Conservation (phyloP, 164 flowering plant genomes). For the Umbilicus rupestris region DNA sequence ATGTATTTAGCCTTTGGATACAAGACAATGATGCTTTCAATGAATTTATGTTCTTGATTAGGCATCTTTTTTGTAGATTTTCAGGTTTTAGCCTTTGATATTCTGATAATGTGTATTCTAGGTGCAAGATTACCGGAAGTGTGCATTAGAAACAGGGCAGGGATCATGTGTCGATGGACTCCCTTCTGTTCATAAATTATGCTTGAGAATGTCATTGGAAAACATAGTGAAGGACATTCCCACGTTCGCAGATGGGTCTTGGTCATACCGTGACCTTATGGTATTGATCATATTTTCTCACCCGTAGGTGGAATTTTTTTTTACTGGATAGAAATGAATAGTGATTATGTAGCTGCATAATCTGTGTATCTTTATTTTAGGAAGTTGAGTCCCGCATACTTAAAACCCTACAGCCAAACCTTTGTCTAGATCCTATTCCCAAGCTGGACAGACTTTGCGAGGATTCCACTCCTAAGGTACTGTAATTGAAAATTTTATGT, state of each 20-base stretch:
- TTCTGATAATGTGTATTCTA: slow-evolving; percentile 19
- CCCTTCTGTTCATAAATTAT: slow-evolving; percentile 48
- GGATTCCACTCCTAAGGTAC: slow-evolving; percentile 55
- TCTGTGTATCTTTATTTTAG: slow-evolving; percentile 21
- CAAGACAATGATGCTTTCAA: no score
- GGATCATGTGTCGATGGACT: slow-evolving; percentile 19
- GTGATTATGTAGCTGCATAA: not conserved
- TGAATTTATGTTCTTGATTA: no score
- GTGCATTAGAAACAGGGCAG: slow-evolving; percentile 34
- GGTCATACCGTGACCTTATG: slow-evolving; percentile 96
- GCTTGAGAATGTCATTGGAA: slow-evolving; percentile 80
- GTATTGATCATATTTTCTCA: slow-evolving; percentile 28
- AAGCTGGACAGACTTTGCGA: slow-evolving; percentile 61
- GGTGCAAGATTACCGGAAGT: slow-evolving; percentile 79
- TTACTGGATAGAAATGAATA: not conserved
- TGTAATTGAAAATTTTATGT: not conserved
- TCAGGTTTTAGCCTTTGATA: not conserved
- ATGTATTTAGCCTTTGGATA: no score
- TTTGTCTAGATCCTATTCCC: slow-evolving; percentile 77
- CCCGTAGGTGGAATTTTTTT: not conserved
- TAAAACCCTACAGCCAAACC: slow-evolving; percentile 82
- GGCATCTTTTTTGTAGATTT: not conserved
- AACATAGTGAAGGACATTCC: slow-evolving; percentile 93
- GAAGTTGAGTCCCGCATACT: slow-evolving; percentile 86
- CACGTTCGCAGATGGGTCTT: slow-evolving; percentile 59